phyloP scores from a whole-genome alignment of 2,329 filamentous ascomycete species.

The Neopestalotiopsis sp. region DNA sequence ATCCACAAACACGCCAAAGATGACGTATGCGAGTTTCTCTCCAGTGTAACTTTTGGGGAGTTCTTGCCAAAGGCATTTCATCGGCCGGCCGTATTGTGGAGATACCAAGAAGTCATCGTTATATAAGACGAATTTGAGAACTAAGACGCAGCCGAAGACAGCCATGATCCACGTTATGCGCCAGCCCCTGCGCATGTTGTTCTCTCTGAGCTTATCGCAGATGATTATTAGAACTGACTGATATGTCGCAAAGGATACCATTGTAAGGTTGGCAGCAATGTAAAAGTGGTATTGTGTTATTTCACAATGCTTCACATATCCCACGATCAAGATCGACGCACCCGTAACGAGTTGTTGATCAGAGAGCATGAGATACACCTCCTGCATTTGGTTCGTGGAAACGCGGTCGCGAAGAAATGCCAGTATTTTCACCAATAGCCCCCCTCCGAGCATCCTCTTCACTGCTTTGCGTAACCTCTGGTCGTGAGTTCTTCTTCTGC shows the following conservation, averaged over 20 bases:
- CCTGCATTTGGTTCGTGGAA: not conserved
- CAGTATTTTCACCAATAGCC: not conserved
- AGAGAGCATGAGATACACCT: conserved; percentile 18
- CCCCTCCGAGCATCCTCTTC: not conserved
- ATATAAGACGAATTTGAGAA: conserved; percentile 11
- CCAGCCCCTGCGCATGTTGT: not conserved
- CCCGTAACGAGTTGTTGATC: conserved; percentile 23
- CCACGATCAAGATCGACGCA: conserved; percentile 19
- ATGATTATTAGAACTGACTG: conserved; percentile 13
- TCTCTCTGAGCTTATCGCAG: not conserved
- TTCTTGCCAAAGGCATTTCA: not conserved
- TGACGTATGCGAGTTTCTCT: not conserved
- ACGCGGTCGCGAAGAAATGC: not conserved
- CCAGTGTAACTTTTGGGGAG: not conserved
- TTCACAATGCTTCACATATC: conserved; percentile 22
- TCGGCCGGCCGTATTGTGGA: not conserved
- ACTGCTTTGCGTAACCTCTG: not conserved
- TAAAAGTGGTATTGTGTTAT: conserved; percentile 22
- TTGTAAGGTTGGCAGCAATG: conserved; percentile 8
- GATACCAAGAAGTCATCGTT: conserved; percentile 9
- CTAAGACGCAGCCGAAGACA: conserved; percentile 15
- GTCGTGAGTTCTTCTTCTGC: not conserved
- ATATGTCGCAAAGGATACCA: conserved; percentile 10
- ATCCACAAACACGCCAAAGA: not conserved
- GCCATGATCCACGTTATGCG: conserved; percentile 4